Evolutionary conservation across 768 basidiomycete genomes (phyloP), one percentile per base, ranked within the genome.

Genomic region (Naganishia antarctica): DNA sequence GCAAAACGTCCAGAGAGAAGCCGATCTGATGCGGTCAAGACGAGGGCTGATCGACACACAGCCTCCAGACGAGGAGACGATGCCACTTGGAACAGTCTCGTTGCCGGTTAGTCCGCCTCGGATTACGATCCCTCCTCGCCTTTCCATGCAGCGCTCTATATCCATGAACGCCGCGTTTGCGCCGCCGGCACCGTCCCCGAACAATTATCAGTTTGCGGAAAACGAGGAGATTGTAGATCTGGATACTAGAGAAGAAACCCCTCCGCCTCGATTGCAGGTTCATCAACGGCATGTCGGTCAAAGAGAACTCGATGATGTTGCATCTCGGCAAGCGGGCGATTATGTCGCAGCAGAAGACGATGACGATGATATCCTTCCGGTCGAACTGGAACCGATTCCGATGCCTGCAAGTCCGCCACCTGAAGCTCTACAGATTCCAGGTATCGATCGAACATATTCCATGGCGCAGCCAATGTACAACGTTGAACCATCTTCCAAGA

Each of bases 341-440:
- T 23, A 23, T 21, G 26, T n/a, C 23, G 43, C 26, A 28, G 57
- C 40, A 8, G 57, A 41, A 44, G 16, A 21, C 8, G 15, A 45
- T 8, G 59, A 60, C 45, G 43, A 45, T 28, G 59, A 60, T 21
- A 46, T 60, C 18, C 41, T 60, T 16, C 59, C 59, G 6, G 13
- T 44, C 3, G 59, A 60, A 31, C 32, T 47, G 26, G 59, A 60
- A 13, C 43, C 45, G 3, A 46, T 45, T 16, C 43, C 45, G 1
- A 60, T 45, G 59, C 59, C 41, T 2, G 43, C 41, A 8, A 28
- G 43, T 44, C 41, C 59, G 8, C 59, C 59, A n/a, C 59, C 59
- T 13, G 34, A 57, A 40, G 4, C 43, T 6, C 25, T 44, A 9
- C 41, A 41, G 21, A 5, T 46, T 4, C 45, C 26, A 21, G 26